Conservation (phyloP, 2,329 filamentous ascomycete genomes). For the Pseudohalonectria lignicola region DNA sequence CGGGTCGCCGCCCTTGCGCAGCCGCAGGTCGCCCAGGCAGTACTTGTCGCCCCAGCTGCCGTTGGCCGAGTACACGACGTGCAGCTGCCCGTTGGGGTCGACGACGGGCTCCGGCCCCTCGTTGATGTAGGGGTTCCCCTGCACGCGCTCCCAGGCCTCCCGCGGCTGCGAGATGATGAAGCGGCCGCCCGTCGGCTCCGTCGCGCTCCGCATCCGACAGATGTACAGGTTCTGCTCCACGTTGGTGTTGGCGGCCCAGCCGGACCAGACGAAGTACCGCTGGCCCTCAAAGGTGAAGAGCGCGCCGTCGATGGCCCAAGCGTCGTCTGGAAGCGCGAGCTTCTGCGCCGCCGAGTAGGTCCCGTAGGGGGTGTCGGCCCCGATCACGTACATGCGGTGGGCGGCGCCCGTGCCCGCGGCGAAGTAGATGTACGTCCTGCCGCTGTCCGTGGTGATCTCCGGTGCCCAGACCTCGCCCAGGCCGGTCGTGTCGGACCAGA, state of each 20-base stretch:
- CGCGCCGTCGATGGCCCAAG: conserved; percentile 14
- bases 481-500: conserved; percentile 6
- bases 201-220: conserved; percentile 12
- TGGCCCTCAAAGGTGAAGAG: conserved; percentile 9
- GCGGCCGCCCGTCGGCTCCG: conserved; percentile 7
- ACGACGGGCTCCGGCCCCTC: conserved; percentile 13
- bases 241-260: conserved; percentile 9
- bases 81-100: conserved; percentile 14
- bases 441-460: conserved; percentile 6
- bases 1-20: conserved; percentile 13
- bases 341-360: conserved; percentile 9
- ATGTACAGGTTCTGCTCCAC: conserved; percentile 13
- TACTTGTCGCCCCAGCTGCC: conserved; percentile 14
- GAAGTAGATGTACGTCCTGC: conserved; percentile 12
- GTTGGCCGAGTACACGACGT: conserved; percentile 16
- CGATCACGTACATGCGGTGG: conserved; percentile 15
- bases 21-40: conserved; percentile 13
- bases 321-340: conserved; percentile 11
- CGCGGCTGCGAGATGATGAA: conserved; percentile 15
- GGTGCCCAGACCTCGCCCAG: conserved; percentile 7
- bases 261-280: conserved; percentile 15
- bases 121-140: conserved; percentile 10
- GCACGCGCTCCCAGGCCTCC: conserved; percentile 12
- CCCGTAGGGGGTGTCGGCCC: conserved; percentile 8
- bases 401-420: conserved; percentile 6